Evolutionary conservation across 495 filamentous ascomycete species (phyloP), one percentile per base, ranked within the genome.

Genomic region (Hyaloscypha variabilis): DNA sequence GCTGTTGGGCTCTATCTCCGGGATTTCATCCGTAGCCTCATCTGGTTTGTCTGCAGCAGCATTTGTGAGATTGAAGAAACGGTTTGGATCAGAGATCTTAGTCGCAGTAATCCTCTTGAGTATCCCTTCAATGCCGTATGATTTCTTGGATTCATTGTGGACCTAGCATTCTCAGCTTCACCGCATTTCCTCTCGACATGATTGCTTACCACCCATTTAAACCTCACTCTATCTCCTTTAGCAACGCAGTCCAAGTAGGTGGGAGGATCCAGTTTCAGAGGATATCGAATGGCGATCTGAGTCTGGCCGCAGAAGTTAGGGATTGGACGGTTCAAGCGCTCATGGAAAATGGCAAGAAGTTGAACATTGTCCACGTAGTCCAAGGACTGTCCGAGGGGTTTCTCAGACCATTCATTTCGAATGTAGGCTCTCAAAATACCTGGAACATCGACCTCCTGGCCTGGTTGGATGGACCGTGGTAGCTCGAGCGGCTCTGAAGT

Each of bases 231-330:
- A 29, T 69, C 65, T 17, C 69, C 72, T 51, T 69, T 71, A 23
- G 64, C 58, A n/a, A 73, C 67, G 31, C 72, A 72, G 61, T 73
- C 72, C 1, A 73, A 60, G 51, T 70, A 73, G n/a, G 39, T 64
- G 1, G 72, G 72, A 24, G 62, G 56, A 36, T 39, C 30, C 31
- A 69, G 59, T 31, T 49, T 28, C 8, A 73, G 55, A 17, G 72
- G 72, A 42, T 73, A 71, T 62, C 65, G 60, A 25, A 67, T 71
- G 13, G 51, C 34, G 5, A 71, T 65, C 1, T 29, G 55, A 1
- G 63, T 56, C 2, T 53, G 50, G 11, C 69, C 69, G 1, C 42
- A 54, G 52, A 74, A 74, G 42, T 72, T 63, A 0, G 72, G 72
- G 10, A 74, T 60, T 19, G 70, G 60, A 11, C 72, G 58, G 28